phyloP scores from a whole-genome alignment of 2,329 filamentous ascomycete genomes.

The Bipolaris cookei region DNA sequence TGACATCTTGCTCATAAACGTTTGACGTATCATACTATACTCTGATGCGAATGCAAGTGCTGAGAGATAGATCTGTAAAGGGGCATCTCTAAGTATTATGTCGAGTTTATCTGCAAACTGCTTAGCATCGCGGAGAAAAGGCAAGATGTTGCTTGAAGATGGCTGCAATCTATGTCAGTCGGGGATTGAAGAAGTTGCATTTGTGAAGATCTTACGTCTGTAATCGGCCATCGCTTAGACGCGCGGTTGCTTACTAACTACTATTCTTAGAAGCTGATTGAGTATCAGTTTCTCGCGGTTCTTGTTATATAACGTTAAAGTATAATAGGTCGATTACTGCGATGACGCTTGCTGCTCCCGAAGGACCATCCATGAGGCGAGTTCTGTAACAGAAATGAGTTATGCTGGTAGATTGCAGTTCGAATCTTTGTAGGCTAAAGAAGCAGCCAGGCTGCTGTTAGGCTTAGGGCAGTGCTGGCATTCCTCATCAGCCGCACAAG shows the following conservation, averaged over 20 bases:
- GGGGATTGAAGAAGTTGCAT: background rate
- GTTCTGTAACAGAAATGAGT: background rate
- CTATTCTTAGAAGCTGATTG: no score
- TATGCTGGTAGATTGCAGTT: slow-evolving; percentile 1
- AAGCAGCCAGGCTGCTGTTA: slow-evolving; percentile 15
- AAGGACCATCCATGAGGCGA: slow-evolving; percentile 43
- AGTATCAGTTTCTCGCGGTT: no score
- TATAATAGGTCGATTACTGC: slow-evolving; percentile 52
- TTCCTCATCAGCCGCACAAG: slow-evolving; percentile 10
- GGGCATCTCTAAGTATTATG: slow-evolving; percentile 36
- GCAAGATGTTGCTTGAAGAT: slow-evolving; percentile 11
- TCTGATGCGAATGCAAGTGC: slow-evolving; percentile 48
- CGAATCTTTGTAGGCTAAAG: slow-evolving; percentile 8
- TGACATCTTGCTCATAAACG: slow-evolving; percentile 12
- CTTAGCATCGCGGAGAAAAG: slow-evolving; percentile 38
- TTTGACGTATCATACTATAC: slow-evolving; percentile 20
- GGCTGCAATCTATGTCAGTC: slow-evolving; percentile 16
- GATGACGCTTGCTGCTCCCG: slow-evolving; percentile 25
- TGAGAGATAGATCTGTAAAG: slow-evolving; percentile 48
- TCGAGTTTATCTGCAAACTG: slow-evolving; percentile 24
- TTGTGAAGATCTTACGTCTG: slow-evolving; percentile 11
- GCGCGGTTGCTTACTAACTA: no score
- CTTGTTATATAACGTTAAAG: no score
- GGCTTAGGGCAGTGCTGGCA: slow-evolving; percentile 7
- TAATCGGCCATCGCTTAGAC: no score